phyloP scores from a whole-genome alignment of 139 green algal genomes.

The Asterochloris erici region DNA sequence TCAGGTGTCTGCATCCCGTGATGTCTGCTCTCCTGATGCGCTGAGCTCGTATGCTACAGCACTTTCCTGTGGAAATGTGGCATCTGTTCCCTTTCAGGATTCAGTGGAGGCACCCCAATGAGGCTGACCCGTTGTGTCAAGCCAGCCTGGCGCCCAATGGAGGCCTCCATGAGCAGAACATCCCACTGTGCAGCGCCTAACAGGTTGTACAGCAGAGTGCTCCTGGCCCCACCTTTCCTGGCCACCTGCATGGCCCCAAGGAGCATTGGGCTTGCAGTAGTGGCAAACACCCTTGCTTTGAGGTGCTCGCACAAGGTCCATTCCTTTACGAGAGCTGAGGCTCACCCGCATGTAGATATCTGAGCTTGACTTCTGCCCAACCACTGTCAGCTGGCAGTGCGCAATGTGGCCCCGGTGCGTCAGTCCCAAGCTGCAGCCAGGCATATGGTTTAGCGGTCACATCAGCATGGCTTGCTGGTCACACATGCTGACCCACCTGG shows the following conservation, averaged over 20 bases:
- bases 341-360: slow-evolving; percentile 13
- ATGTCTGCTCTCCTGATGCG: no score
- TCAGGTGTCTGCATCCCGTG: no score
- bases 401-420: slow-evolving; percentile 2
- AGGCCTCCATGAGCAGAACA: slow-evolving; percentile 14
- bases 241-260: not conserved
- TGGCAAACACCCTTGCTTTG: no score
- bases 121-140: slow-evolving; percentile 13
- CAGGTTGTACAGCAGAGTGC: slow-evolving; percentile 10
- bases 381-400: slow-evolving; percentile 6
- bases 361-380: slow-evolving; percentile 12
- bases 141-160: not conserved
- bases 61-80: no score
- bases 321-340: no score
- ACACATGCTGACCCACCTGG: not conserved
- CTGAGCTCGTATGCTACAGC: no score
- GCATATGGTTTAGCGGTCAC: no score
- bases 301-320: not conserved
- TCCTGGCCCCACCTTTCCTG: not conserved
- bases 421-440: not conserved
- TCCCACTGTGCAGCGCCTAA: slow-evolving; percentile 8
- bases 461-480: no score
- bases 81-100: no score
- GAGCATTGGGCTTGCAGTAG: not conserved
- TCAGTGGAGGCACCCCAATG: not conserved